phyloP scores from a whole-genome alignment of 2,329 filamentous ascomycete genomes.

The Fusarium austroafricanum region DNA sequence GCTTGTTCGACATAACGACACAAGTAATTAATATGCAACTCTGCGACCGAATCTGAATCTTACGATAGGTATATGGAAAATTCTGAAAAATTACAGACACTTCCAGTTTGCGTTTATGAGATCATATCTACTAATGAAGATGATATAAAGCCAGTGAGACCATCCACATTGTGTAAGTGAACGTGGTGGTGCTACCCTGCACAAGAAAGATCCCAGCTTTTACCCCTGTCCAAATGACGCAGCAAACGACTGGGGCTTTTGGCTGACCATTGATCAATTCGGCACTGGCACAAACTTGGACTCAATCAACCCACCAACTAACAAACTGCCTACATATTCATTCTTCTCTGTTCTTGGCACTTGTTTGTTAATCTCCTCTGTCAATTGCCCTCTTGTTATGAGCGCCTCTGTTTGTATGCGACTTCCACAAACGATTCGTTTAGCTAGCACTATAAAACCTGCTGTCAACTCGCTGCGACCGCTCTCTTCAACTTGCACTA shows the following conservation, averaged over 20 bases:
- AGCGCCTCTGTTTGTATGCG: constrained; percentile 1
- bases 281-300: constrained; percentile 13
- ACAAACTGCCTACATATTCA: constrained; percentile 2
- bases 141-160: background rate
- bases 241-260: constrained; percentile 13
- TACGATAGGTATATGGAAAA: no score
- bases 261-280: constrained; percentile 27
- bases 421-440: background rate
- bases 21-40: no score
- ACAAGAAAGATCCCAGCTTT: constrained; percentile 4
- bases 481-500: background rate
- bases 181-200: constrained; percentile 14
- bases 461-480: background rate
- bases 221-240: constrained; percentile 25
- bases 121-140: no score
- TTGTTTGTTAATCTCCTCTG: background rate
- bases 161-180: background rate
- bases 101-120: background rate
- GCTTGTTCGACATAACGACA: no score
- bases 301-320: constrained; percentile 9
- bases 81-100: no score
- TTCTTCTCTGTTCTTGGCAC: constrained; percentile 7
- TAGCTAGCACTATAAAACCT: background rate
- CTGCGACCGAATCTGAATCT: no score
- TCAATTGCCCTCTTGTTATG: constrained; percentile 21